phyloP scores from a whole-genome alignment of 495 filamentous ascomycete species.

The Trichoderma asperelloides region DNA sequence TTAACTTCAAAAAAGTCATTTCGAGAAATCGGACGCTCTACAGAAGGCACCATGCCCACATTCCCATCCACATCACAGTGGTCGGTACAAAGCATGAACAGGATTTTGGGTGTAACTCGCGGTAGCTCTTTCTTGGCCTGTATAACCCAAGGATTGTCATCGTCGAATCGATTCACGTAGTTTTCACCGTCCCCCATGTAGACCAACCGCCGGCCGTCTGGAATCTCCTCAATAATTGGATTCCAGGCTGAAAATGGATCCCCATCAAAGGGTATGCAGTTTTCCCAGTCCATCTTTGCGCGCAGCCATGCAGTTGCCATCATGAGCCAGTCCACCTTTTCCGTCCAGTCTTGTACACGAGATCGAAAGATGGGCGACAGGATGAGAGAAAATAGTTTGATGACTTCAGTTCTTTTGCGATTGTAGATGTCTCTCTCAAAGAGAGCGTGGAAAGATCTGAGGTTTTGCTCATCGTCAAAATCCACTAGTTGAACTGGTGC shows the following conservation, averaged over 20 bases:
- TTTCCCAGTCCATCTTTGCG: neutral
- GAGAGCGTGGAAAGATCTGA: neutral
- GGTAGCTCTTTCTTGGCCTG: neutral
- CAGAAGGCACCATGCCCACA: neutral
- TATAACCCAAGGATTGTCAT: neutral
- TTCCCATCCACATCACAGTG: neutral
- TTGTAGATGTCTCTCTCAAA: neutral
- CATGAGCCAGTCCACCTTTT: neutral
- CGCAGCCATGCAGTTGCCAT: neutral
- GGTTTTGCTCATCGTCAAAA: neutral
- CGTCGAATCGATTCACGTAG: neutral
- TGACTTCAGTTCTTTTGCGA: neutral
- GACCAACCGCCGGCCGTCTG: neutral
- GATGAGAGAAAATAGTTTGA: neutral
- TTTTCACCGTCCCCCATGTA: neutral
- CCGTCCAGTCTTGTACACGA: neutral
- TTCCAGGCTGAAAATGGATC: neutral
- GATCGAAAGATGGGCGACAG: neutral
- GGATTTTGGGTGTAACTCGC: neutral
- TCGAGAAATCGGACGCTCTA: neutral
- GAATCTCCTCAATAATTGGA: neutral
- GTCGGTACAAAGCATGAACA: neutral
- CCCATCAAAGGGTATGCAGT: neutral
- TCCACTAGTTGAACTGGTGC: neutral
- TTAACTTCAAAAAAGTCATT: neutral